A percentile compares a stretch with the other conserved stretches of the same genome.
These are phyloP conservation scores for Aspergillus sp. DNA, from an alignment of 2,329 filamentous ascomycete species.

Conservation along the genomic window DNA sequence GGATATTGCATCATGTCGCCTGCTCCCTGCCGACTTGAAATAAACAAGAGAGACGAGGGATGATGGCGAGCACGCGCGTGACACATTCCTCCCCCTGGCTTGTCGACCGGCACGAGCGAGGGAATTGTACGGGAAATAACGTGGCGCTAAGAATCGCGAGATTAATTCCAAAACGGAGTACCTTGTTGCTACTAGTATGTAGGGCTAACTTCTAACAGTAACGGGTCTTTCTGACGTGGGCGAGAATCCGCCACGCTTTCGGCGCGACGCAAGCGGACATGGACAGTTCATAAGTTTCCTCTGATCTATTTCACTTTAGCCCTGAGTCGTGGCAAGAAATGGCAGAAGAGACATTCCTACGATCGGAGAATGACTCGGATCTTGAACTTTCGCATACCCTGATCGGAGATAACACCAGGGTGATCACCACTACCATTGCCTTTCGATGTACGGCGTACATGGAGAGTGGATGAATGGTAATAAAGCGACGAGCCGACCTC, in stretches of 20 bases:
- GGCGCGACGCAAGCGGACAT: conserved; percentile 11
- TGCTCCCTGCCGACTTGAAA: not conserved
- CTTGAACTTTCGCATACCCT: not conserved
- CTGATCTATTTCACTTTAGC: not conserved
- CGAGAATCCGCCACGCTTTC: conserved; percentile 8
- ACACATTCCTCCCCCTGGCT: conserved; percentile 1
- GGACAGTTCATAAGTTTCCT: not conserved
- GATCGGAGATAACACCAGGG: not conserved
- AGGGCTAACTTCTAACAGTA: not conserved
- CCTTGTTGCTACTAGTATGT: no score
- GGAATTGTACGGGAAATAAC: no score
- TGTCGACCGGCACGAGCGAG: conserved; percentile 9
- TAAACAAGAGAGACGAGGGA: no score
- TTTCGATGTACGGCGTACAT: not conserved
- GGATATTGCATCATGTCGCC: not conserved
- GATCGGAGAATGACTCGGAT: conserved; percentile 1
- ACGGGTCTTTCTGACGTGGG: conserved; percentile 13
- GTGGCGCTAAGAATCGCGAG: no score
- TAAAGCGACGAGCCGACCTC: no score
- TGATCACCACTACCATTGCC: no score
- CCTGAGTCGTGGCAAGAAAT: not conserved
- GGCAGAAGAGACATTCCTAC: not conserved
- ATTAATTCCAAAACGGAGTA: no score
- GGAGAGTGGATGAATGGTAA: no score
- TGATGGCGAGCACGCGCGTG: not conserved